phyloP scores from a whole-genome alignment of 441 rosid genomes.

The Omphalea diandra region DNA sequence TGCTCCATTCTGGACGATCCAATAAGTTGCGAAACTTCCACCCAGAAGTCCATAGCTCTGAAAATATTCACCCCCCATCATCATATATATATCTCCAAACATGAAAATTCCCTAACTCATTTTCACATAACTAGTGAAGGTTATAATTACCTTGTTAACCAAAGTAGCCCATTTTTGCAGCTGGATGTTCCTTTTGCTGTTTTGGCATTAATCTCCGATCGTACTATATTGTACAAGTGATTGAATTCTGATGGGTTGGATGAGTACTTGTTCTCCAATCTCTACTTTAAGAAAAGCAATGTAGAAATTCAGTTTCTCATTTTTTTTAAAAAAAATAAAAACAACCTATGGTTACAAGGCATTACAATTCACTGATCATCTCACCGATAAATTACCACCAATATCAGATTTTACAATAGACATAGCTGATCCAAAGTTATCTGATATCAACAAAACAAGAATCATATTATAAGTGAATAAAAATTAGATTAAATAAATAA shows the following conservation, averaged over 20 bases:
- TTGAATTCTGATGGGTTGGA: slow-evolving; percentile 51
- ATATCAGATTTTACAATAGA: slow-evolving; percentile 70
- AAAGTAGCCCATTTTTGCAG: slow-evolving; percentile 83
- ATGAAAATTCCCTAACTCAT: too few relatives aligned
- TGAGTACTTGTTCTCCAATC: slow-evolving; percentile 65
- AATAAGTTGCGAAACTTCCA: slow-evolving; percentile 67
- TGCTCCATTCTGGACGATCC: slow-evolving; percentile 72
- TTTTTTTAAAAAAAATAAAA: too few relatives aligned
- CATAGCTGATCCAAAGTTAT: slow-evolving; percentile 84
- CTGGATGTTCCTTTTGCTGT: slow-evolving; percentile 71
- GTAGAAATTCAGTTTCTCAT: too few relatives aligned
- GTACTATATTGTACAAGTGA: slow-evolving; percentile 58
- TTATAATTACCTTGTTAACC: slow-evolving; percentile 69
- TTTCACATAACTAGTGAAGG: too few relatives aligned
- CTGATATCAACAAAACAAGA: slow-evolving; percentile 33
- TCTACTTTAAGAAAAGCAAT: slow-evolving; percentile 40
- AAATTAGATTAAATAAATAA: background rate
- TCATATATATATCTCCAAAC: too few relatives aligned
- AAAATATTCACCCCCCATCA: too few relatives aligned
- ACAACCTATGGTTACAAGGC: too few relatives aligned
- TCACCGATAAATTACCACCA: slow-evolving; percentile 77
- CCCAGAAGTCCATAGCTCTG: slow-evolving; percentile 86
- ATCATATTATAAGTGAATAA: too few relatives aligned
- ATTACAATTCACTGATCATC: too few relatives aligned
- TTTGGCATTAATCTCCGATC: slow-evolving; percentile 62